phyloP scores from a whole-genome alignment of 208 protist species.

The Dictyostelium gargantuum region DNA sequence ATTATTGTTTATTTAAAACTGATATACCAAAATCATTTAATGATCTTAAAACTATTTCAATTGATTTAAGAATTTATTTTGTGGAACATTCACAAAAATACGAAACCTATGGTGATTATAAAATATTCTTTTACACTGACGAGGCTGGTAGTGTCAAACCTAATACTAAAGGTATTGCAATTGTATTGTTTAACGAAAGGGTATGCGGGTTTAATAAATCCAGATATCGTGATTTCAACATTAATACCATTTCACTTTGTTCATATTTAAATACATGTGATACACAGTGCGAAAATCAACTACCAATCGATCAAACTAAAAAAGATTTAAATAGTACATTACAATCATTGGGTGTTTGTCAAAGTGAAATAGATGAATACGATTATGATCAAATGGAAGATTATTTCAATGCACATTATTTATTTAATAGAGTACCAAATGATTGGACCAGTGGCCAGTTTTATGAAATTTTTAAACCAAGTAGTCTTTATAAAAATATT shows the following conservation, averaged over 20 bases:
- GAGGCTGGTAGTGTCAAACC: too few relatives aligned
- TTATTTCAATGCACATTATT: too few relatives aligned
- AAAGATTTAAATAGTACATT: constrained; percentile 5
- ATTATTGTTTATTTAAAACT: background rate
- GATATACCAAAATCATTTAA: background rate
- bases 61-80: background rate
- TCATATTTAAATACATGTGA: too few relatives aligned
- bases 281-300: too few relatives aligned
- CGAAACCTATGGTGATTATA: too few relatives aligned
- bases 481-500: background rate
- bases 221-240: too few relatives aligned
- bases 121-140: too few relatives aligned
- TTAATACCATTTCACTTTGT: too few relatives aligned
- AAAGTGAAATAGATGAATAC: background rate
- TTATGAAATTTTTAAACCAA: background rate
- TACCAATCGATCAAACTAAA: background rate
- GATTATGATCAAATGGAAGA: too few relatives aligned
- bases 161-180: too few relatives aligned
- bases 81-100: background rate
- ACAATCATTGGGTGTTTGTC: background rate
- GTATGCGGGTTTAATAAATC: too few relatives aligned
- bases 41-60: background rate
- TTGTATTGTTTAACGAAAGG: too few relatives aligned
- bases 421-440: background rate
- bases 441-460: background rate